Conservation (phyloP, 371 early-diverging fungal genomes). For the Mortierella sp. region DNA sequence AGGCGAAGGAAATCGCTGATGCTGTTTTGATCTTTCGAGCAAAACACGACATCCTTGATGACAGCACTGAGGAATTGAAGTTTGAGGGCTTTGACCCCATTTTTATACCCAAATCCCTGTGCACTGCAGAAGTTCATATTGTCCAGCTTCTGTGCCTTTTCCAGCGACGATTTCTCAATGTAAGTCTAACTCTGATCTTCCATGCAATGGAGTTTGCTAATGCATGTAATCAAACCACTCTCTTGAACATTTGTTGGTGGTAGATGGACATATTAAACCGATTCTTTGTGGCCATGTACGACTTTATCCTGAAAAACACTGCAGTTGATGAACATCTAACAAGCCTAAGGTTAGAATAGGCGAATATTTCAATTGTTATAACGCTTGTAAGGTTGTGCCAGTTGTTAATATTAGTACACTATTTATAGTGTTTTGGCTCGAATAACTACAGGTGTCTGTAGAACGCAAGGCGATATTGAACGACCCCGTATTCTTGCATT, state of each 20-base stretch:
- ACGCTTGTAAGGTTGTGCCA: no score
- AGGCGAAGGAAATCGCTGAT: slow-evolving; percentile 15
- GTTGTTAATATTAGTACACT: not conserved
- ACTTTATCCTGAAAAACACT: slow-evolving; percentile 7
- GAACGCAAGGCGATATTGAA: slow-evolving; percentile 3
- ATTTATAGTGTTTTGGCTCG: slow-evolving; percentile 34
- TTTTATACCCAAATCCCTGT: slow-evolving; percentile 11
- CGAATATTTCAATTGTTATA: not conserved
- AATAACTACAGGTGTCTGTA: slow-evolving; percentile 25
- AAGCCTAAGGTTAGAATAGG: slow-evolving; percentile 1
- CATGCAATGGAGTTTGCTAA: no score
- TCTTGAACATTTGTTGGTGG: no score
- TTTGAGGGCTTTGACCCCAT: slow-evolving; percentile 24
- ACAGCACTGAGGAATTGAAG: not conserved
- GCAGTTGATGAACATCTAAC: not conserved
- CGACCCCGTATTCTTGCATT: slow-evolving; percentile 28
- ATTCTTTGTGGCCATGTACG: slow-evolving; percentile 7
- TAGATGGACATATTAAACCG: slow-evolving; percentile 19
- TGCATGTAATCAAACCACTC: no score
- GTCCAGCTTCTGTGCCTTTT: slow-evolving; percentile 33
- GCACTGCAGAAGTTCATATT: slow-evolving; percentile 20
- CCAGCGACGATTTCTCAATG: slow-evolving; percentile 19
- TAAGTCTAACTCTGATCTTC: no score
- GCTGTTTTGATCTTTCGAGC: slow-evolving; percentile 22
- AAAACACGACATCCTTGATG: not conserved